Conservation (phyloP, 495 filamentous ascomycete species). For the Trichoderma parareesei region DNA sequence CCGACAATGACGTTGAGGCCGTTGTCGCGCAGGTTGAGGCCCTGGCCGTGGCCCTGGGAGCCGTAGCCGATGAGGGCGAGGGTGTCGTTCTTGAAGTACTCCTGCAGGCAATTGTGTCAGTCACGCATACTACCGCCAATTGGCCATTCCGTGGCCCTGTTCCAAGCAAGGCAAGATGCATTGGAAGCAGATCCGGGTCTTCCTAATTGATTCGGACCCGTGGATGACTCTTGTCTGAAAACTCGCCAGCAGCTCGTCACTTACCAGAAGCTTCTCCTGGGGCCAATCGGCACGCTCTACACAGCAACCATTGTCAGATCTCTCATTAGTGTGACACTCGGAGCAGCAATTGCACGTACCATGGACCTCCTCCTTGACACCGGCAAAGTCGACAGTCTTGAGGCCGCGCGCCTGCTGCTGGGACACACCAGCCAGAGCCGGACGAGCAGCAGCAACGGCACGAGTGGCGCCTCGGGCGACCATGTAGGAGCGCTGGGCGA, state of each 20-base stretch:
- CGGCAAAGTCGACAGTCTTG: conserved; percentile 93
- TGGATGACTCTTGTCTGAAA: conserved; percentile 4
- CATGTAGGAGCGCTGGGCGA: conserved; percentile 63
- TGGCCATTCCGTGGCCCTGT: conserved; percentile 15
- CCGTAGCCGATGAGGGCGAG: conserved; percentile 98
- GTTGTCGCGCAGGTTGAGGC: conserved; percentile 98
- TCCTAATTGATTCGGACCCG: not conserved
- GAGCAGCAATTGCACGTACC: conserved; percentile 42
- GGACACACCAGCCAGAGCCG: conserved; percentile 38
- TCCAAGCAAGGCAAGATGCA: not conserved
- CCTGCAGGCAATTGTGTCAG: conserved; percentile 39
- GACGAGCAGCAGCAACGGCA: conserved; percentile 44
- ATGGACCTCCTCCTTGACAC: conserved; percentile 83
- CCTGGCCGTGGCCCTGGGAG: conserved; percentile 96
- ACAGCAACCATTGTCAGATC: not conserved
- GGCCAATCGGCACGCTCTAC: conserved; percentile 97
- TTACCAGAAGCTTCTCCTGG: conserved; percentile 86
- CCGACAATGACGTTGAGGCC: conserved; percentile 97
- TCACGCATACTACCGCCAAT: not conserved
- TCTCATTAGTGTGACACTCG: not conserved
- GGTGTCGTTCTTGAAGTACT: conserved; percentile 99
- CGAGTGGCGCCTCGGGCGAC: conserved; percentile 53
- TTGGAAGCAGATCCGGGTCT: not conserved
- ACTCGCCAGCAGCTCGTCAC: conserved; percentile 25
- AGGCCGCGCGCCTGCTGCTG: conserved; percentile 65